These are phyloP conservation scores for Aspergillus cejpii DNA, from an alignment of 2,329 filamentous ascomycete species.

Conservation along the genomic window DNA sequence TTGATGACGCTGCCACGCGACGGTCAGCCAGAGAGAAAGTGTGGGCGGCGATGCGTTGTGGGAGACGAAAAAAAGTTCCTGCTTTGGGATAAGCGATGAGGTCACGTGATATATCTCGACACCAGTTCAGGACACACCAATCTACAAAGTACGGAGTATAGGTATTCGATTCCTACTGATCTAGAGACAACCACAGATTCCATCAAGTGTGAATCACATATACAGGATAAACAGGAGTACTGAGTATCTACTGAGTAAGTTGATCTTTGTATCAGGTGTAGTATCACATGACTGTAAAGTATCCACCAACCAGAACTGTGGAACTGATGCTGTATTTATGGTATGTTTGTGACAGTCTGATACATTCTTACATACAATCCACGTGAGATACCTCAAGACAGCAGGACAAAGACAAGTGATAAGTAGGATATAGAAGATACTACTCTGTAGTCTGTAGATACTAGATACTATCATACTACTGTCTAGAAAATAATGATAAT, in stretches of 20 bases:
- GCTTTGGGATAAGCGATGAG: conserved; percentile 34
- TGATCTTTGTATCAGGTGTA: no score
- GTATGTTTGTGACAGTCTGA: neutral
- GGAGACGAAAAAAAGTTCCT: conserved; percentile 26
- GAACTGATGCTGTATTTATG: neutral
- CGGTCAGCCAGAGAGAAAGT: conserved; percentile 19
- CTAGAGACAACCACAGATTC: no score
- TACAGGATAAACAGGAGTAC: no score
- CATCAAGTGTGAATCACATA: no score
- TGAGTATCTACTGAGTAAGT: no score
- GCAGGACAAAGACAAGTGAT: neutral
- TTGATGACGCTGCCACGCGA: conserved; percentile 34
- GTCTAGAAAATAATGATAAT: no score
- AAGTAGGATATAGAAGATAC: no score
- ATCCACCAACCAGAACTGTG: no score
- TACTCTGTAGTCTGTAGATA: no score
- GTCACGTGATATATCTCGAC: conserved; percentile 22
- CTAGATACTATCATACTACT: neutral
- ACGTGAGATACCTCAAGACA: neutral
- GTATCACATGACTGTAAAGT: neutral
- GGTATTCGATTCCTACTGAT: no score
- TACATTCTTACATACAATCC: neutral
- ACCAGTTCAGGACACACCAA: no score
- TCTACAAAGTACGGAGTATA: no score
- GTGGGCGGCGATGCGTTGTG: conserved; percentile 22